phyloP scores from a whole-genome alignment of 139 green algal genomes.

The Ettlia oleoabundans region DNA sequence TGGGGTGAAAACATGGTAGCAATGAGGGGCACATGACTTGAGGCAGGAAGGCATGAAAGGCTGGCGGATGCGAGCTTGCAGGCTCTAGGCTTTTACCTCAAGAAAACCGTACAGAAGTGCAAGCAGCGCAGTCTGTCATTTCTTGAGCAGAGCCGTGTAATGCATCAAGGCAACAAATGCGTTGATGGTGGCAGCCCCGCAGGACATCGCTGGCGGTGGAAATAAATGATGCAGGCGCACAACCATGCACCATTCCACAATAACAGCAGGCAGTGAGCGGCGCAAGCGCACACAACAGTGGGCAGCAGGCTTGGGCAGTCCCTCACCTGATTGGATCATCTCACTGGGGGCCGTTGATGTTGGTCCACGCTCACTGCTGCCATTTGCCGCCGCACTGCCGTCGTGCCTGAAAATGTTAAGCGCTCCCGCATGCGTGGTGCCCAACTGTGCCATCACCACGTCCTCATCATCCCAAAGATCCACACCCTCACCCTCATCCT shows the following conservation, averaged over 20 bases:
- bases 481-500: neutral
- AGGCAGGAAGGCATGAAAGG: neutral
- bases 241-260: no score
- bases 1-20: neutral
- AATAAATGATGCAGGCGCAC: no score
- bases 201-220: no score
- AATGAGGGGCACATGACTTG: neutral
- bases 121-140: no score
- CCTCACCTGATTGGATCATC: neutral
- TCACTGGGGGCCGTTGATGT: neutral
- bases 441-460: constrained; percentile 22
- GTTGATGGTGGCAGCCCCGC: no score
- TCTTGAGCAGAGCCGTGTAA: no score
- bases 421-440: constrained; percentile 17
- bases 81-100: no score
- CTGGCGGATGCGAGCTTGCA: no score
- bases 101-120: no score
- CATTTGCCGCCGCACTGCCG: neutral
- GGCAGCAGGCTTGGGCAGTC: constrained; percentile 10
- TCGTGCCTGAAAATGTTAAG: constrained; percentile 24
- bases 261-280: no score
- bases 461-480: constrained; percentile 23
- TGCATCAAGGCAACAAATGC: no score
- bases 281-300: neutral
- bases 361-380: neutral